Conservation (phyloP, 1,284 basidiomycete genomes). For the Cystobasidium pallidum region DNA sequence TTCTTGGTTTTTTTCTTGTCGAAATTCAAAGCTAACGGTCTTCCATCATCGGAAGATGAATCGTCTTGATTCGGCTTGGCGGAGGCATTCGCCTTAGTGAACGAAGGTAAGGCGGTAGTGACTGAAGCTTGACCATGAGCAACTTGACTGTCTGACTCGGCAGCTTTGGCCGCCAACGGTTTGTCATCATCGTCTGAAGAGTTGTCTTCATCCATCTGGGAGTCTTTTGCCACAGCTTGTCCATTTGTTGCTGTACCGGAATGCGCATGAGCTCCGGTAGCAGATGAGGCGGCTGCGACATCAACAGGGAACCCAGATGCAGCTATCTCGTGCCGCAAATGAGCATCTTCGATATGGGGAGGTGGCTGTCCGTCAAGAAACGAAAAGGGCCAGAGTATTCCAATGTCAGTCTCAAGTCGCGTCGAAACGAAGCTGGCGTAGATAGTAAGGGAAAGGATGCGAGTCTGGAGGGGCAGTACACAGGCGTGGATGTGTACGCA, state of each 20-base stretch:
- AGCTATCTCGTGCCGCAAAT: slow-evolving; percentile 38
- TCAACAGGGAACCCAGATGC: slow-evolving; percentile 34
- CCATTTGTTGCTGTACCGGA: slow-evolving; percentile 8
- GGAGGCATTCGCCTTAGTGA: slow-evolving; percentile 59
- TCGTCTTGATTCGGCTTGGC: slow-evolving; percentile 58
- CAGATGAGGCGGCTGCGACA: slow-evolving; percentile 20
- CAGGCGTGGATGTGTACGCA: too few species aligned
- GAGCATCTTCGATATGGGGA: slow-evolving; percentile 27
- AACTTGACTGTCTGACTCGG: slow-evolving; percentile 49
- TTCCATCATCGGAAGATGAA: slow-evolving; percentile 64
- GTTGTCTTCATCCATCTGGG: slow-evolving; percentile 34
- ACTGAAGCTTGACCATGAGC: slow-evolving; percentile 52
- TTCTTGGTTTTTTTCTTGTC: slow-evolving; percentile 30
- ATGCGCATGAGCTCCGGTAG: slow-evolving; percentile 28
- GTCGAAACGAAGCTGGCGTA: background rate
- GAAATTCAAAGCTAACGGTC: slow-evolving; percentile 66
- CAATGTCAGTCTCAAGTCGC: slow-evolving; percentile 13
- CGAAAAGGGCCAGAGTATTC: background rate
- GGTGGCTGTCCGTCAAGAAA: background rate
- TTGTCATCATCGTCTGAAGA: slow-evolving; percentile 71
- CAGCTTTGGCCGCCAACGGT: slow-evolving; percentile 63
- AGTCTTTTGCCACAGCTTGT: slow-evolving; percentile 36
- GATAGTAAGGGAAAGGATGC: background rate
- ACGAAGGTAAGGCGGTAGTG: slow-evolving; percentile 54
- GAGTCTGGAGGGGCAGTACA: background rate